Conservation (phyloP, 805 yeast genomes). For the Kockiozyma suomiensis region DNA sequence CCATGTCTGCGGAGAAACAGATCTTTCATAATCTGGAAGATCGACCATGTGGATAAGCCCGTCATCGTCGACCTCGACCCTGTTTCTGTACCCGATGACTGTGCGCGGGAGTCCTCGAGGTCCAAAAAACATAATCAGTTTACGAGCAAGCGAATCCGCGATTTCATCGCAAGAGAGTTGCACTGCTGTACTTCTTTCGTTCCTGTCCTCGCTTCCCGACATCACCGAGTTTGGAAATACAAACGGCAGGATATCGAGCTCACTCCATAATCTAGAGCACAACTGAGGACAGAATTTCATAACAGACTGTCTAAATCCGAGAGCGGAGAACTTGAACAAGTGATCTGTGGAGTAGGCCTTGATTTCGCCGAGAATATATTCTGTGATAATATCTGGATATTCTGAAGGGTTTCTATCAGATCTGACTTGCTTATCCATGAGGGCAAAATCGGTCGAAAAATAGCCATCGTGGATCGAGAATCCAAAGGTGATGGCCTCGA, state of each 20-base stretch:
- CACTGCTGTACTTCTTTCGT: not conserved
- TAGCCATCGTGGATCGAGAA: slow-evolving; percentile 34
- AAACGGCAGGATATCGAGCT: slow-evolving; percentile 32
- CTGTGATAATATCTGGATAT: slow-evolving; percentile 17
- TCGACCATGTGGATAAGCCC: slow-evolving; percentile 31
- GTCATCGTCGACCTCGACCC: slow-evolving; percentile 28
- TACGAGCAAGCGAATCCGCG: slow-evolving; percentile 34
- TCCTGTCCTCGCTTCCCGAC: not conserved
- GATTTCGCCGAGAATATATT: slow-evolving; percentile 17
- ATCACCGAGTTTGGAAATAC: slow-evolving; percentile 14
- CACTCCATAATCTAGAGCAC: slow-evolving; percentile 28
- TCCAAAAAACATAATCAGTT: slow-evolving; percentile 31
- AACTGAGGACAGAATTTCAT: slow-evolving; percentile 24
- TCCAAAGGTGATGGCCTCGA: slow-evolving; percentile 21
- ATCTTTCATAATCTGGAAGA: slow-evolving; percentile 13
- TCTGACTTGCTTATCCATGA: slow-evolving; percentile 4
- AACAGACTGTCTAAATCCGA: slow-evolving; percentile 19
- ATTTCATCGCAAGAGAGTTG: slow-evolving; percentile 28
- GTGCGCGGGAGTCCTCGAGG: slow-evolving; percentile 32
- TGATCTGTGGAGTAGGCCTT: slow-evolving; percentile 26
- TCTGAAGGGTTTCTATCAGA: not conserved
- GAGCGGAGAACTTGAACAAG: slow-evolving; percentile 26
- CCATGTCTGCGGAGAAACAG: slow-evolving; percentile 30
- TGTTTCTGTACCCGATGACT: slow-evolving; percentile 30
- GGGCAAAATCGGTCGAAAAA: slow-evolving; percentile 31